Conservation (phyloP, 2,329 filamentous ascomycete genomes). For the Alternaria tenuissima region DNA sequence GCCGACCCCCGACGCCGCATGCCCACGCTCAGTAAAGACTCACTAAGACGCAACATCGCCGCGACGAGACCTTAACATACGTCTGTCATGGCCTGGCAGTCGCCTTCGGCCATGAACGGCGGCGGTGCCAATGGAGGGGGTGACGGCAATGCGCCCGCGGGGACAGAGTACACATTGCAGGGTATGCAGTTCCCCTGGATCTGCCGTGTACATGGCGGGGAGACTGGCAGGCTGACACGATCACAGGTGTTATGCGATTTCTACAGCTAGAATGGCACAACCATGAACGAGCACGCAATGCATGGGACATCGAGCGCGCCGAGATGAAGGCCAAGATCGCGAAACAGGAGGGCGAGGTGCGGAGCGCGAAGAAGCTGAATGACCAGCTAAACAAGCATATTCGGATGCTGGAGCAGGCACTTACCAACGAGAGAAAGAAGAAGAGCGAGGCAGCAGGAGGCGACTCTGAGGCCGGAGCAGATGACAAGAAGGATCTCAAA, state of each 20-base stretch:
- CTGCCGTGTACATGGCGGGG: slow-evolving; percentile 6
- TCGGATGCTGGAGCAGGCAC: slow-evolving; percentile 83
- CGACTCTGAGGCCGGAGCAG: slow-evolving; percentile 59
- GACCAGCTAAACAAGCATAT: slow-evolving; percentile 92
- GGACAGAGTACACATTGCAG: slow-evolving; percentile 77
- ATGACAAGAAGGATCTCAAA: slow-evolving; percentile 45
- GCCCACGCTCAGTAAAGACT: slow-evolving; percentile 33
- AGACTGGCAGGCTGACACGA: slow-evolving; percentile 26
- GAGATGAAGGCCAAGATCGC: slow-evolving; percentile 99
- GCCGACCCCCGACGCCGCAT: slow-evolving; percentile 42
- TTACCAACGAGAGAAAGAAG: slow-evolving; percentile 82
- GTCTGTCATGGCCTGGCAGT: slow-evolving; percentile 73
- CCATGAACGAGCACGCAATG: slow-evolving; percentile 95
- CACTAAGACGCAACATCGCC: slow-evolving; percentile 34
- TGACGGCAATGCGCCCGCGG: slow-evolving; percentile 61
- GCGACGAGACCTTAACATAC: slow-evolving; percentile 28
- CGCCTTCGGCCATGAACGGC: slow-evolving; percentile 68
- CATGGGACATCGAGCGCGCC: slow-evolving; percentile 98
- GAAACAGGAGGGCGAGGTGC: slow-evolving; percentile 86
- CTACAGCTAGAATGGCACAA: slow-evolving; percentile 99
- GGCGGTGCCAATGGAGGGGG: slow-evolving; percentile 61
- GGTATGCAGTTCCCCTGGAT: slow-evolving; percentile 55
- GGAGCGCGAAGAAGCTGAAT: slow-evolving; percentile 86
- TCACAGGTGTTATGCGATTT: slow-evolving; percentile 94
- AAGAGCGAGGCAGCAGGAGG: slow-evolving; percentile 62